Conservation (phyloP, 495 filamentous ascomycete species). For the Arthonia radiata region DNA sequence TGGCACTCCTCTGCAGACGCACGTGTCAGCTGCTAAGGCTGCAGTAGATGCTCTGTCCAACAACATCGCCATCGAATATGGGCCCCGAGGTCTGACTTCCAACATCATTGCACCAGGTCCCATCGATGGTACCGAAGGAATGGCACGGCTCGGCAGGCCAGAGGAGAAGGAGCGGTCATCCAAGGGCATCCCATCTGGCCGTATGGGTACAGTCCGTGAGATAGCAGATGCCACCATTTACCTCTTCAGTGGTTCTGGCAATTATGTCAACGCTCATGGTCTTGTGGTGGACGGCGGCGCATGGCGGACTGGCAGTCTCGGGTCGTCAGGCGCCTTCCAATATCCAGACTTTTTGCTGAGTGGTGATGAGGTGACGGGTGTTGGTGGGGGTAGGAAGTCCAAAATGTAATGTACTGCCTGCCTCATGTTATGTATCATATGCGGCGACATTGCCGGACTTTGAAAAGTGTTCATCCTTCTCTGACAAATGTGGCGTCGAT, state of each 20-base stretch:
- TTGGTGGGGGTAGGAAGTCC: slow-evolving; percentile 33
- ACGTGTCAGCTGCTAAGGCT: slow-evolving; percentile 76
- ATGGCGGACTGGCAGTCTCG: slow-evolving; percentile 30
- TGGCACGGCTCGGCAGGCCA: slow-evolving; percentile 24
- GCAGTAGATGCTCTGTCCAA: slow-evolving; percentile 63
- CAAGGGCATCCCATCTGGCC: slow-evolving; percentile 35
- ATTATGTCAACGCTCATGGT: slow-evolving; percentile 51
- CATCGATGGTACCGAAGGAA: slow-evolving; percentile 39
- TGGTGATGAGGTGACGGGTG: slow-evolving; percentile 26
- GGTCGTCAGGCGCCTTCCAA: too few species aligned
- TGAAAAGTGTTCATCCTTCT: too few species aligned
- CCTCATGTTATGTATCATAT: too few species aligned
- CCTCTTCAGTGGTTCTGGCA: slow-evolving; percentile 59
- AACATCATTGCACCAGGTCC: slow-evolving; percentile 73
- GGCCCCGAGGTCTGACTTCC: slow-evolving; percentile 64
- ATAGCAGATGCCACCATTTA: slow-evolving; percentile 85
- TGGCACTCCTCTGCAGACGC: slow-evolving; percentile 57
- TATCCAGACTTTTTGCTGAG: slow-evolving; percentile 44
- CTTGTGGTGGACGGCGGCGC: slow-evolving; percentile 40
- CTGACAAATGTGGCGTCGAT: slow-evolving; percentile 99
- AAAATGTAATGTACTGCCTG: slow-evolving; percentile 44
- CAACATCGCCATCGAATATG: slow-evolving; percentile 59
- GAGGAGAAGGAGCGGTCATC: slow-evolving; percentile 1
- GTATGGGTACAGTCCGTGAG: slow-evolving; percentile 59
- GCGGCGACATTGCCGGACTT: too few species aligned